A percentile compares a stretch with the other conserved stretches of the same genome.
phyloP scores from a whole-genome alignment of 768 basidiomycete genomes.

The Coprinellus micaceus region DNA sequence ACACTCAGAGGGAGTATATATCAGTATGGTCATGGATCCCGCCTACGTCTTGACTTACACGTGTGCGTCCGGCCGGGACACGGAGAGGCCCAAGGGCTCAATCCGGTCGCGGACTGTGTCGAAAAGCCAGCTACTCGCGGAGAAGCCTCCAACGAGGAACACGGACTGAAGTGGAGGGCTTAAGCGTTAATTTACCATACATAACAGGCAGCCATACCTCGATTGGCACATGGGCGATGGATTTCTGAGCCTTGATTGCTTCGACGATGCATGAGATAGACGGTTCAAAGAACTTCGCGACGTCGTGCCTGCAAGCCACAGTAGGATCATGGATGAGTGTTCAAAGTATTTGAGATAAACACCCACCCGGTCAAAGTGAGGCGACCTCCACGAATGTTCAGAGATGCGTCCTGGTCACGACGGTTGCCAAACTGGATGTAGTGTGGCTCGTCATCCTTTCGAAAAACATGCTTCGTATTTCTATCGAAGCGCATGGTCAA shows the following conservation, averaged over 20 bases:
- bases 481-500: too few relatives aligned
- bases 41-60: slow-evolving; percentile 37
- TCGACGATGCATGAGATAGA: slow-evolving; percentile 19
- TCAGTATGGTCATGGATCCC: neutral
- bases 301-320: slow-evolving; percentile 2
- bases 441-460: slow-evolving; percentile 25
- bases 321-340: too few relatives aligned
- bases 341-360: too few relatives aligned
- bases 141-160: slow-evolving; percentile 56
- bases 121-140: slow-evolving; percentile 53
- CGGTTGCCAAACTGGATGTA: slow-evolving; percentile 40
- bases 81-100: slow-evolving; percentile 31
- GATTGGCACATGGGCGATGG: neutral
- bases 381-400: slow-evolving; percentile 38
- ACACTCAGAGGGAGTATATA: neutral
- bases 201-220: too few relatives aligned
- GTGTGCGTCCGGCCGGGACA: slow-evolving; percentile 51
- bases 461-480: slow-evolving; percentile 17
- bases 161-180: slow-evolving; percentile 15
- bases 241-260: slow-evolving; percentile 14
- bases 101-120: slow-evolving; percentile 38
- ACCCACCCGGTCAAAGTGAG: slow-evolving; percentile 33
- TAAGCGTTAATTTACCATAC: too few relatives aligned
- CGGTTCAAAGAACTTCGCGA: slow-evolving; percentile 20
- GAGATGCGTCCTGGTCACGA: slow-evolving; percentile 32